Percentiles rank a stretch among this genome's conserved stretches.
phyloP scores from a whole-genome alignment of 208 protist species.

The Porcisia hertigi region DNA sequence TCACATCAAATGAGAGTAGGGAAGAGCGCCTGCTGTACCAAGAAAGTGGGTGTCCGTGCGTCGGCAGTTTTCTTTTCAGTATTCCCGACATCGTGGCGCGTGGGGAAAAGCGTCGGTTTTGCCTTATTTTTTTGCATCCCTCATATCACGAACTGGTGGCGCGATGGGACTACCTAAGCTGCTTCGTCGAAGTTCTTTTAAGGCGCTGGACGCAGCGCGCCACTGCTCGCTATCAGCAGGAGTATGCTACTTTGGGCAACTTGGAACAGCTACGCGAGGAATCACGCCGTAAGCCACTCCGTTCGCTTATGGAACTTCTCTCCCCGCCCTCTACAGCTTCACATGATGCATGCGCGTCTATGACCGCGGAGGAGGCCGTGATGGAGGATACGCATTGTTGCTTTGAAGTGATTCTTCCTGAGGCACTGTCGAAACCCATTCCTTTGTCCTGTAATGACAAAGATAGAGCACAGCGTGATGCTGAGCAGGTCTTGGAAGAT shows the following conservation, averaged over 20 bases:
- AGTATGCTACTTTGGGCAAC: conserved; percentile 62
- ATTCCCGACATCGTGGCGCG: conserved; percentile 81
- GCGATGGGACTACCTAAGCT: conserved; percentile 44
- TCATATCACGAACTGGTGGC: conserved; percentile 54
- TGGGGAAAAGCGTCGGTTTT: conserved; percentile 79
- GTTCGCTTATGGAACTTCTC: conserved; percentile 53
- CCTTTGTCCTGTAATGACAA: conserved; percentile 10
- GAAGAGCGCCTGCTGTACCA: conserved; percentile 72
- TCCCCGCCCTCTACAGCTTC: neutral
- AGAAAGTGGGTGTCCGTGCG: conserved; percentile 56
- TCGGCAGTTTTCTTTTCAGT: conserved; percentile 71
- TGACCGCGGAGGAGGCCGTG: neutral
- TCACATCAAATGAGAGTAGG: conserved; percentile 63
- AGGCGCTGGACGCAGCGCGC: conserved; percentile 37
- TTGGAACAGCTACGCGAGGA: conserved; percentile 64
- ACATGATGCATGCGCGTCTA: neutral
- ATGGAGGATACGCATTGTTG: conserved; percentile 29
- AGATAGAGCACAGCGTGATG: conserved; percentile 9
- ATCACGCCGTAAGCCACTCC: conserved; percentile 55
- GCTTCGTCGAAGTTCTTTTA: conserved; percentile 44
- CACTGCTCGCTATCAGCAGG: conserved; percentile 39
- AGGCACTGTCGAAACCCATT: conserved; percentile 9
- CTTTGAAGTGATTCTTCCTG: conserved; percentile 23
- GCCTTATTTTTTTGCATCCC: conserved; percentile 67
- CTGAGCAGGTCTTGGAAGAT: conserved; percentile 25